Base-by-base conservation (phyloP, 257 asterid species). In the Solanum paucissectum region DNA sequence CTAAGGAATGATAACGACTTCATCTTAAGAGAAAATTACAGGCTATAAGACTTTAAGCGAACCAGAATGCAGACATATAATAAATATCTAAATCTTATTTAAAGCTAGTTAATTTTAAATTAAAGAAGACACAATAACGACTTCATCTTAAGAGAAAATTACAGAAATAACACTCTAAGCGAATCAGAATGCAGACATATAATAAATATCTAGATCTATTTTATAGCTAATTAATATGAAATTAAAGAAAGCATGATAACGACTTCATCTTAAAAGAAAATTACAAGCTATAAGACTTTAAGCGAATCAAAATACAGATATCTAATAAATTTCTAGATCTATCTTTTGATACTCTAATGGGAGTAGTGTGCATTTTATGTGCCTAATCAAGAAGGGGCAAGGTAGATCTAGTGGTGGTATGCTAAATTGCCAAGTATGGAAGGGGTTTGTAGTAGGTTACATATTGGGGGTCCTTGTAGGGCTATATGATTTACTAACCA, bases 181-280 rank as follows among this genome's bases (percentile, higher is more conserved):
- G 18, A 44, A 44, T 2, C 52, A 49, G 2, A 49, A 49, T 49
- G 3, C 21, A 49, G 3, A 14, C 0, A 49, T 49, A 16, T 49
- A 49, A 5, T 14, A 49, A 13, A 49, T 49, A 49, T 49, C 1
- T 49, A 14, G 1, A 14, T 14, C 7, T 49, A 49, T 16, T 49
- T 49, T 49, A 49, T 16, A 2, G 21, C 23, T 2, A 49, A 49
- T 16, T 52, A 9, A 64, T 64, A n/a, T n/a, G 4, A 25, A 27
- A 25, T 5, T 66, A 66, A 66, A 11, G 1, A 0, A n/a, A 13
- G 9, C 16, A 1, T 1, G 4, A 25, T 64, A 5, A 0, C 1
- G 2, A 27, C 4, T 34, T 68, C 37, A 6, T 25, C 20, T 66
- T 12, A 12, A 25, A 0, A 9, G 3, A 64, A n/a, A 64, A n/a